These are phyloP conservation scores for Debaryomycetaceae sp. DNA, from an alignment of 1,139 yeast genomes.

Conservation along the genomic window DNA sequence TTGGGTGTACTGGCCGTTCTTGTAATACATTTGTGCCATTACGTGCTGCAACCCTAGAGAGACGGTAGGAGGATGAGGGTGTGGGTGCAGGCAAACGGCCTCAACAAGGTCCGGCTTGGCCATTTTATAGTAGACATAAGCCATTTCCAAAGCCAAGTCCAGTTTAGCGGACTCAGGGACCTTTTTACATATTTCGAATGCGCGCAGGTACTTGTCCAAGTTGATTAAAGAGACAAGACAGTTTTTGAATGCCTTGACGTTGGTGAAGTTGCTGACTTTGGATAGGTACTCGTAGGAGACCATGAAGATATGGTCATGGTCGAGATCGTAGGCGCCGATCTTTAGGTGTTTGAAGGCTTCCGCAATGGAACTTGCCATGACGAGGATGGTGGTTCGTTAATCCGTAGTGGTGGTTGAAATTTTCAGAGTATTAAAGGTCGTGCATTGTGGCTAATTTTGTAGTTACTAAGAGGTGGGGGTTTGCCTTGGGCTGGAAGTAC, in stretches of 20 bases:
- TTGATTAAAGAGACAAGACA: slow-evolving; percentile 63
- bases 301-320: slow-evolving; percentile 29
- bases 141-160: slow-evolving; percentile 40
- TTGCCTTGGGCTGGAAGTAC: too few species aligned
- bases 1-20: slow-evolving; percentile 44
- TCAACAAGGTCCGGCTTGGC: slow-evolving; percentile 35
- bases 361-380: slow-evolving; percentile 31
- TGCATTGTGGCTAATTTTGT: too few species aligned
- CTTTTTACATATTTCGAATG: slow-evolving; percentile 35
- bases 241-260: slow-evolving; percentile 44
- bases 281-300: slow-evolving; percentile 34
- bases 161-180: slow-evolving; percentile 24
- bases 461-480: too few species aligned
- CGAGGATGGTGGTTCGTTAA: too few species aligned
- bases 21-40: slow-evolving; percentile 74
- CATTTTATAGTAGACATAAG: slow-evolving; percentile 63
- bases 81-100: slow-evolving; percentile 22
- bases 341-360: slow-evolving; percentile 34
- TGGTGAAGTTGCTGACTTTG: slow-evolving; percentile 31
- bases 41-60: slow-evolving; percentile 51
- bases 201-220: slow-evolving; percentile 56
- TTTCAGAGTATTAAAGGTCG: too few species aligned
- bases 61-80: slow-evolving; percentile 8
- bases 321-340: slow-evolving; percentile 18
- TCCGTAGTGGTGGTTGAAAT: too few species aligned